Evolutionary conservation across 257 asterid genomes (phyloP).

Genomic region (Solanum chiquidenum): DNA sequence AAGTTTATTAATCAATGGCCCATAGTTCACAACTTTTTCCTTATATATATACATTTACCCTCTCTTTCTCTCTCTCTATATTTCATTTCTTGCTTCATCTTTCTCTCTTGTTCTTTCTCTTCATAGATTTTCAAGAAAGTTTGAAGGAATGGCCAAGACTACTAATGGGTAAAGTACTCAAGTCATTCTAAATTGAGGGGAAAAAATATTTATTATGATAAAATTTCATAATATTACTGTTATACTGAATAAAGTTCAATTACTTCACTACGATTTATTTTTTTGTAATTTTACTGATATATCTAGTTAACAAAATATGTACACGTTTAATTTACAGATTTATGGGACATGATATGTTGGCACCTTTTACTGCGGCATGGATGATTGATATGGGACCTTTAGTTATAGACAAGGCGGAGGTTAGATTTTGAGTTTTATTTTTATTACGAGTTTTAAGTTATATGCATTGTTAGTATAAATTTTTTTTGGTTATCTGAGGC

Average conservation of each 20-base stretch:
- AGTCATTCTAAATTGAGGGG: neutral
- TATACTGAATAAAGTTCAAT: neutral
- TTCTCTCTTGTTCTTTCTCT: neutral
- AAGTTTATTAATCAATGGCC: neutral
- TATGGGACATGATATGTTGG: slow-evolving; percentile 89
- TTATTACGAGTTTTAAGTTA: neutral
- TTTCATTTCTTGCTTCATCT: neutral
- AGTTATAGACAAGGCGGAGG: slow-evolving; percentile 74
- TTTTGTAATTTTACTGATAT: no score
- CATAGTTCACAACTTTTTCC: neutral
- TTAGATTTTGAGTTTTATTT: neutral
- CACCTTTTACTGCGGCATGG: slow-evolving; percentile 96
- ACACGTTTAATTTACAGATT: slow-evolving; percentile 21
- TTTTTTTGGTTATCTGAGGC: no score
- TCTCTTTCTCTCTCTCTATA: neutral
- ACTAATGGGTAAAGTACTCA: neutral
- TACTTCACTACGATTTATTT: neutral
- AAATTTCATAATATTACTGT: neutral
- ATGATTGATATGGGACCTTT: slow-evolving; percentile 61
- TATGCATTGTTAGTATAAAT: neutral
- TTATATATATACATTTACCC: neutral
- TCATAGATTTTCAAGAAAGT: neutral
- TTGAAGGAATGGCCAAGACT: neutral
- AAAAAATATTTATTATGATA: neutral
- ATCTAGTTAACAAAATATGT: neutral